Conservation (phyloP, 139 green algal genomes). For the Chlamydomonas incerta region DNA sequence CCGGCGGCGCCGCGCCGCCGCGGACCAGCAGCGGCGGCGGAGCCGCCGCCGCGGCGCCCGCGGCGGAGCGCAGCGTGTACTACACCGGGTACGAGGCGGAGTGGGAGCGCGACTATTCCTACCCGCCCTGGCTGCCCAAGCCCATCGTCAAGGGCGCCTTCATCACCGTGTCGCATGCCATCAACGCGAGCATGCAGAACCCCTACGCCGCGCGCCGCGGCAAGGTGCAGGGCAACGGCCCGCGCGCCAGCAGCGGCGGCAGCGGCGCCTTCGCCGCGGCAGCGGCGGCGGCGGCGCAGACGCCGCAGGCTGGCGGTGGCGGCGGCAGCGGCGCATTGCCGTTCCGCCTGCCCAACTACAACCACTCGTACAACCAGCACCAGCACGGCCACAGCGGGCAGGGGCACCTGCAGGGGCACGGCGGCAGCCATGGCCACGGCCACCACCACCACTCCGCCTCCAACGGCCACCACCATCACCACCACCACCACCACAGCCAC, state of each 20-base stretch:
- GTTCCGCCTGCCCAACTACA: neutral
- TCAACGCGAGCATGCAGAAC: neutral
- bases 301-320: no score
- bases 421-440: neutral
- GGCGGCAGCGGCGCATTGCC: no score
- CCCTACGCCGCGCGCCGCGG: no score
- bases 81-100: constrained; percentile 3
- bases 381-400: neutral
- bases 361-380: neutral
- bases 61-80: neutral
- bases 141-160: constrained; percentile 25
- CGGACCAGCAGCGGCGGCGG: constrained; percentile 20
- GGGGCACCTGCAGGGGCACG: no score
- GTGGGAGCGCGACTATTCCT: constrained; percentile 12
- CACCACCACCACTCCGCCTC: neutral
- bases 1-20: neutral
- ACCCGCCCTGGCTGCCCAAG: constrained; percentile 36
- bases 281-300: no score
- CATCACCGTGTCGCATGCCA: constrained; percentile 22
- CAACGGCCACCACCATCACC: neutral
- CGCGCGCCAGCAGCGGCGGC: neutral
- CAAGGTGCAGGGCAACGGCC: neutral
- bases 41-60: neutral
- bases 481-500: constrained; percentile 8
- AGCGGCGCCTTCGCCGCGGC: no score